Base-by-base conservation (phyloP, 345 rosid species). In the Pugionium cornutum region DNA sequence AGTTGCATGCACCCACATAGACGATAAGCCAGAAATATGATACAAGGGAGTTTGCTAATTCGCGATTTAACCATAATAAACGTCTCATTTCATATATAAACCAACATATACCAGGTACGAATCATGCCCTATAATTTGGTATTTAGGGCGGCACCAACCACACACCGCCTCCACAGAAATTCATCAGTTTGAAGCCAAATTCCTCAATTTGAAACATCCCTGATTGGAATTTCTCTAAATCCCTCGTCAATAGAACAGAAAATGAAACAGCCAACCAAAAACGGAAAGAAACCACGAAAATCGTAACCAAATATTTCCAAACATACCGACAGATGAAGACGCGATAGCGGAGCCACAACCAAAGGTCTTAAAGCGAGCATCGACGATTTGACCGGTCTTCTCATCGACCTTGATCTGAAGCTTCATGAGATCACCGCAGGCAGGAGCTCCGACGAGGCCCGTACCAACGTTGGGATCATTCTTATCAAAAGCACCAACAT, bases 301-400 rank as follows among this genome's bases (percentile, higher is more conserved):
- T 10, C 7, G 10, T 31, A 1, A 31, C 25, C 18, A 41, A 5
- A 18, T 36, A 25, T 42, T 44, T 37, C 44, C 10, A 32, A 59
- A 69, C 86, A 7, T 59, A 92, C 98, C 98, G 1, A 92, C 97
- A 33, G 98, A 92, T 7, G 98, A 92, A 1, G 98, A 94, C 0
- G 99, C 99, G 61, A 95, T 91, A 4, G 99, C 98, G 0, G 99
- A 95, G 0, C 99, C 99, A 58, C 98, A 95, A 8, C 99, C 99
- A 59, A 95, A 95, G 57, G 99, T 95, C 87, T 95, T 95, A 67
- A 95, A 95, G 27, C 99, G 70, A 58, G 99, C 98, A 68, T 95
- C 98, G 2, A 78, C 65, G 70, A 95, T 95, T 75, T 89, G 77
- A 3, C 95, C 97, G 9, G 89, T 83, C 64, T 79, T 71, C 49